phyloP scores from a whole-genome alignment of 2,329 filamentous ascomycete genomes.

The Proliferodiscus dingleyae region DNA sequence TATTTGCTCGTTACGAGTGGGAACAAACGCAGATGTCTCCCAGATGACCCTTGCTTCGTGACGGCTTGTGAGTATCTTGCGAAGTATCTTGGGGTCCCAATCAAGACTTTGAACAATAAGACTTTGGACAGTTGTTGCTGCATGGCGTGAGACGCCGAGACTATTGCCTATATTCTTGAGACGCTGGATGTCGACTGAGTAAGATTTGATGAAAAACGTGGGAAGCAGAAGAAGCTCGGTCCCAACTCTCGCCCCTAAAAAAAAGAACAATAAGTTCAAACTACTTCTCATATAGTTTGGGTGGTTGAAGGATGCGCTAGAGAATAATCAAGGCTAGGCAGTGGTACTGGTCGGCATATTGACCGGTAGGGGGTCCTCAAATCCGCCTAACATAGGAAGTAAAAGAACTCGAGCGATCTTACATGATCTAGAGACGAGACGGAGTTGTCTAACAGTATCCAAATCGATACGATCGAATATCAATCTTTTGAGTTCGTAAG shows the following conservation, averaged over 20 bases:
- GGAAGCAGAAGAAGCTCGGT: slow-evolving; percentile 32
- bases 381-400: too few species aligned
- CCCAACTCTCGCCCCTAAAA: slow-evolving; percentile 9
- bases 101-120: slow-evolving; percentile 12
- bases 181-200: slow-evolving; percentile 36
- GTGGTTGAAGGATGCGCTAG: too few species aligned
- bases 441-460: neutral
- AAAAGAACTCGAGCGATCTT: too few species aligned
- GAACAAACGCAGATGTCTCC: slow-evolving; percentile 12
- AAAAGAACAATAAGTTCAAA: neutral
- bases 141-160: slow-evolving; percentile 5
- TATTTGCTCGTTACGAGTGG: slow-evolving; percentile 7
- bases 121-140: slow-evolving; percentile 10
- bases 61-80: slow-evolving; percentile 13
- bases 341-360: too few species aligned
- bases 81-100: slow-evolving; percentile 13
- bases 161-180: slow-evolving; percentile 9
- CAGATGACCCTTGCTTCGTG: slow-evolving; percentile 5
- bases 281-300: too few species aligned
- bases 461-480: slow-evolving; percentile 1
- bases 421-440: neutral
- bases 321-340: too few species aligned
- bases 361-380: too few species aligned
- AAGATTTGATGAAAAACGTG: slow-evolving; percentile 43
- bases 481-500: neutral